These are phyloP conservation scores for Gymnopilus dilepis DNA, from an alignment of 768 basidiomycete species.

Conservation along the genomic window DNA sequence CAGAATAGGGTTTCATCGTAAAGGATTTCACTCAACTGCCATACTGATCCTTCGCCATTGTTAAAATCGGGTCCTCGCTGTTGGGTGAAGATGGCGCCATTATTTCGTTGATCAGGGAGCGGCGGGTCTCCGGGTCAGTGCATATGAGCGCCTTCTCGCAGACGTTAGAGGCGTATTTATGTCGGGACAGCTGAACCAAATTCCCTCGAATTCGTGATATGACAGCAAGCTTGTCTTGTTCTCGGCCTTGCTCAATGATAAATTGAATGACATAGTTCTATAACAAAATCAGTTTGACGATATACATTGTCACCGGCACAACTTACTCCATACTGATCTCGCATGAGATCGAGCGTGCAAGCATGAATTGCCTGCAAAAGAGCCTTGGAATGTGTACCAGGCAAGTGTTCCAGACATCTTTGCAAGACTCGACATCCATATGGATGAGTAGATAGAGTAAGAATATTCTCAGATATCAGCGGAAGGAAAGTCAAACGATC, in stretches of 20 bases:
- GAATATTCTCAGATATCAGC: slow-evolving; percentile 78
- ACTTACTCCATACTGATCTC: slow-evolving; percentile 89
- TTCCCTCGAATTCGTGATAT: slow-evolving; percentile 76
- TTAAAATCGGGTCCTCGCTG: slow-evolving; percentile 69
- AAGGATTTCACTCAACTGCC: slow-evolving; percentile 65
- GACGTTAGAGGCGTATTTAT: slow-evolving; percentile 96
- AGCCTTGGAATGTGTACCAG: slow-evolving; percentile 65
- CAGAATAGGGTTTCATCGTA: background rate
- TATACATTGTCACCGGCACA: background rate
- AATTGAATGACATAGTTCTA: slow-evolving; percentile 97
- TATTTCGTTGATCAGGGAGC: slow-evolving; percentile 80
- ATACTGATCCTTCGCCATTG: slow-evolving; percentile 88
- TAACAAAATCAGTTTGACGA: background rate
- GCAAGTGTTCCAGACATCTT: slow-evolving; percentile 86
- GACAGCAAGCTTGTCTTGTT: slow-evolving; percentile 69
- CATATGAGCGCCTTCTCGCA: slow-evolving; percentile 87
- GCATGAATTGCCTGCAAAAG: slow-evolving; percentile 85
- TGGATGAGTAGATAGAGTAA: slow-evolving; percentile 83
- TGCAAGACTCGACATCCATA: slow-evolving; percentile 97
- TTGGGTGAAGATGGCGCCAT: slow-evolving; percentile 65
- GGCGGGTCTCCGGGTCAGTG: slow-evolving; percentile 67
- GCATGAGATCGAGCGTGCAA: slow-evolving; percentile 74
- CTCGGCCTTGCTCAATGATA: slow-evolving; percentile 80
- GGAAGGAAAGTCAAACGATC: slow-evolving; percentile 79
- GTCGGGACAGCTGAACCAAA: slow-evolving; percentile 78